Base-by-base conservation (phyloP, 2,329 filamentous ascomycete genomes). In the Trichoderma brevicompactum region DNA sequence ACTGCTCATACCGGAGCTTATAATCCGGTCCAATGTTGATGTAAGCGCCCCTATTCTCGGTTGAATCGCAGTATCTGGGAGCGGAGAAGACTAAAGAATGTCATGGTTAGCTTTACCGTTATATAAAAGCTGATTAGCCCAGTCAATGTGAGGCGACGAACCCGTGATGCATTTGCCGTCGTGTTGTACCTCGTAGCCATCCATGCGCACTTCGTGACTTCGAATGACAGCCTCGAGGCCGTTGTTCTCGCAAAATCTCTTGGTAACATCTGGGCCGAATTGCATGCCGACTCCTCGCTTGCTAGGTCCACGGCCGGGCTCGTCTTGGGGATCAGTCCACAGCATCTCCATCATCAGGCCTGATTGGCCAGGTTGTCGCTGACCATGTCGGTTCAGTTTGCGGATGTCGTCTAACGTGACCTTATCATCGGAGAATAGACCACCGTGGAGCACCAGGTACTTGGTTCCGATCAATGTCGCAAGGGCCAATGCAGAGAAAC, bases 291-390 rank as follows among this genome's bases (percentile, higher is more conserved):
- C 94, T 70, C 95, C 95, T 75, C 95, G 88, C 84, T 99, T 99
- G 82, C 93, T 97, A 50, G 95, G 95, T 8, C 94, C 92, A 71
- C 95, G 89, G 60, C 95, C 95, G 34, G 91, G 89, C 71, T 88
- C 84, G 0, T 91, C 85, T 77, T 99, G 95, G 2, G 95, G 95
- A 75, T 99, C 95, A 0, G 95, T 98, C 95, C 95, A 99, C 53
- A 99, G 86, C 95, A 99, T 99, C 80, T 99, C 95, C 95, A 99
- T 99, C 95, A 99, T 99, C 72, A 99, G 81, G 13, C 95, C 95
- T 55, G 91, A 82, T 77, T 99, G 95, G 38, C 95, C 95, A 2
- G 95, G 94, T 74, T 98, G 94, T 68, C 92, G 86, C 79, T 98
- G 95, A 76, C 87, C 88, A 80, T 97, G 94, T 70, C 94, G 85